Conservation (phyloP, 306 rosid genomes). For the Heteromeles arbutifolia region DNA sequence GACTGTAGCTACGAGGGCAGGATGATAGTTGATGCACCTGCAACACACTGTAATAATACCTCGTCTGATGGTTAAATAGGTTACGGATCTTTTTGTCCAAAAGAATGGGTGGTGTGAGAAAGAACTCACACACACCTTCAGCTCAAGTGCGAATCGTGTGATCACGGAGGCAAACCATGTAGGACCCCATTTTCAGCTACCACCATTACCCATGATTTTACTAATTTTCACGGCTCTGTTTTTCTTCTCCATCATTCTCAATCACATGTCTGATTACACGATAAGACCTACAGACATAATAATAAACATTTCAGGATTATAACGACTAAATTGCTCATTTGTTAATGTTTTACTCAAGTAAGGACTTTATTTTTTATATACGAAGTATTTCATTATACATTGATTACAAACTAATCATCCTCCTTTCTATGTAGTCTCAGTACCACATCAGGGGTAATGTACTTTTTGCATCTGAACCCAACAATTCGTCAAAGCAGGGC, state of each 20-base stretch:
- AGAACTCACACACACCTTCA: not conserved
- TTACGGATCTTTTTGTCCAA: not conserved
- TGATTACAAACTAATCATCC: too few species aligned
- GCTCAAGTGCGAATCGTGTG: not conserved
- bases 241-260: not conserved
- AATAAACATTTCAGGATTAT: too few species aligned
- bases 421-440: too few species aligned
- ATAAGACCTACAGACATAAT: too few species aligned
- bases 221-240: not conserved
- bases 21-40: not conserved
- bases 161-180: not conserved
- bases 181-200: not conserved
- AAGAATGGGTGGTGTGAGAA: not conserved
- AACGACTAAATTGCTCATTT: too few species aligned
- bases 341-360: too few species aligned
- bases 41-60: not conserved
- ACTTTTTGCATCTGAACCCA: too few species aligned
- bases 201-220: not conserved
- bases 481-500: too few species aligned
- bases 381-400: too few species aligned
- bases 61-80: not conserved
- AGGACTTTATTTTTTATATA: too few species aligned
- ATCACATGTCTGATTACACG: not conserved
- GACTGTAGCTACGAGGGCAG: not conserved
- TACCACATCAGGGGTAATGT: too few species aligned